A percentile compares a stretch with the other conserved stretches of the same genome.
Conservation (phyloP, 2,329 filamentous ascomycete species). For the Fonsecaea pedrosoi region DNA sequence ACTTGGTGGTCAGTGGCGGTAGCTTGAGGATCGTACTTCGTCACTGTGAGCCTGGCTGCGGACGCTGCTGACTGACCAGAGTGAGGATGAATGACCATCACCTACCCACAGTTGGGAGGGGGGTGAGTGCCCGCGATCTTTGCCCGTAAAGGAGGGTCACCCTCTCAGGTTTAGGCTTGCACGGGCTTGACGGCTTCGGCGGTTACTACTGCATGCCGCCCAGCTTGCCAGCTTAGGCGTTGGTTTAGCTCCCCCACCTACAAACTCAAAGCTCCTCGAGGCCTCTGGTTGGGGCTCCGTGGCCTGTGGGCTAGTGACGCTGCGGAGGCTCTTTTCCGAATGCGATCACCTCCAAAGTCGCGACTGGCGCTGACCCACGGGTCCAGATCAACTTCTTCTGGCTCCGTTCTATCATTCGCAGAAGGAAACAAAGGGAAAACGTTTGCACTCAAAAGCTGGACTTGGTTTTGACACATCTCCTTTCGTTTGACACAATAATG, state of each 20-base stretch:
- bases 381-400: conserved; percentile 1
- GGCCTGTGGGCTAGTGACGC: background rate
- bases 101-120: too few species aligned
- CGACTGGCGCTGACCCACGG: conserved; percentile 3
- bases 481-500: background rate
- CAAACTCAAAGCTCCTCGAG: background rate
- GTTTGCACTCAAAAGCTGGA: background rate
- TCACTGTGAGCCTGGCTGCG: background rate
- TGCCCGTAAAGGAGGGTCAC: background rate
- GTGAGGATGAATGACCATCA: background rate
- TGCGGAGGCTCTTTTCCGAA: conserved; percentile 1
- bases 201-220: conserved; percentile 9
- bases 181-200: background rate
- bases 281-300: conserved; percentile 9
- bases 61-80: background rate
- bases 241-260: background rate
- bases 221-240: conserved; percentile 3
- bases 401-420: background rate
- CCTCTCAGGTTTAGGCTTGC: background rate
- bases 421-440: background rate
- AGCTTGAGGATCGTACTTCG: background rate
- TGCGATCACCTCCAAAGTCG: background rate
- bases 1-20: background rate
- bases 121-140: background rate
- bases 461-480: background rate